Evolutionary conservation across 768 basidiomycete species (phyloP).

Genomic region (Trametopsis cervina): DNA sequence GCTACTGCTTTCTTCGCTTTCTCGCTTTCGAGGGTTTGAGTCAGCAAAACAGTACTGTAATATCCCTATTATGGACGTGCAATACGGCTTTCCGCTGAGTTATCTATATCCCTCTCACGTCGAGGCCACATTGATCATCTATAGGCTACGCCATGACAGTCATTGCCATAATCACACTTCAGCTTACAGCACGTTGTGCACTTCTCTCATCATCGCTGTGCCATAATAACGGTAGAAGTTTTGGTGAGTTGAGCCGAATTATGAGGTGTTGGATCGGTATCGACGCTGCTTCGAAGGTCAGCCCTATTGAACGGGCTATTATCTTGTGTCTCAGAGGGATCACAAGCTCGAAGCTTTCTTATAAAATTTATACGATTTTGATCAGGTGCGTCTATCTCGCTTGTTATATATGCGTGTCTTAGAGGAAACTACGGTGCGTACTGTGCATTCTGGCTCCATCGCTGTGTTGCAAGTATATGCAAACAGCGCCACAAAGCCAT

Average conservation of each 20-base stretch:
- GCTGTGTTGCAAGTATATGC: no score
- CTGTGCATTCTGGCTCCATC: no score
- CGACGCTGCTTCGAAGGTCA: neutral
- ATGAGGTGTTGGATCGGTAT: neutral
- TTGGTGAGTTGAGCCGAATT: neutral
- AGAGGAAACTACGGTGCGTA: no score
- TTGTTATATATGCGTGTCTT: no score
- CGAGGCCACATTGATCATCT: neutral
- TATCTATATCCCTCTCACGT: neutral
- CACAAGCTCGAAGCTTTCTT: no score
- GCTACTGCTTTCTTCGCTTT: slow-evolving; percentile 7
- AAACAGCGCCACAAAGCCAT: no score
- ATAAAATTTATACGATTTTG: no score
- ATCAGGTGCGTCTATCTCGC: no score
- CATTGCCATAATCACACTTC: neutral
- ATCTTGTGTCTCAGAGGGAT: neutral
- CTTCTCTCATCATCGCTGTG: neutral
- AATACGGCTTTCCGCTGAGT: neutral
- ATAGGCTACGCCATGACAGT: neutral
- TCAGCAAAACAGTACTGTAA: neutral
- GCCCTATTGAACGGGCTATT: neutral
- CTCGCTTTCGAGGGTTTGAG: neutral
- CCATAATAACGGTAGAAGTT: neutral
- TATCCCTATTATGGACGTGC: neutral
- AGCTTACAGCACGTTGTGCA: neutral